A percentile compares a stretch with the other conserved stretches of the same genome.
phyloP scores from a whole-genome alignment of 2,329 filamentous ascomycete genomes.

The Bimuria novae-zelandiae region DNA sequence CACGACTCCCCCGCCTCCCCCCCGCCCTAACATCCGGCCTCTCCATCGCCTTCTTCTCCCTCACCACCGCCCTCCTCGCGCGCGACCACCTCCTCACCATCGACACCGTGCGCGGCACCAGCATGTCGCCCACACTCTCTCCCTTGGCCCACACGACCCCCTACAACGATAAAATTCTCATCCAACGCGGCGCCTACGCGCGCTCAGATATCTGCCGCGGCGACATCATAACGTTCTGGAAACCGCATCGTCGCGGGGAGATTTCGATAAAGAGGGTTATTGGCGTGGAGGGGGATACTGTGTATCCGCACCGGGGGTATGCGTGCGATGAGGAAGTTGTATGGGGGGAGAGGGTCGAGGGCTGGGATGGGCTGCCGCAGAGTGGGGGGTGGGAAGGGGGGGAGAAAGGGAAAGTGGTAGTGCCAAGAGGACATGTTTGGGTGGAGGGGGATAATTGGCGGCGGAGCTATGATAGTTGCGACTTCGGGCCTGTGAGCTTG shows the following conservation, averaged over 20 bases:
- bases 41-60: constrained; percentile 18
- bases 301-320: constrained; percentile 58
- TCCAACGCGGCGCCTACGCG: constrained; percentile 25
- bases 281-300: constrained; percentile 76
- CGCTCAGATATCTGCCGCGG: constrained; percentile 43
- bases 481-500: constrained; percentile 81
- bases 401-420: constrained; percentile 52
- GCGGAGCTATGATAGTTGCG: constrained; percentile 81
- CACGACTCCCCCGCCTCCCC: background rate
- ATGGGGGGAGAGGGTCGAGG: constrained; percentile 16
- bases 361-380: constrained; percentile 37
- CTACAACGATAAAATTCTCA: constrained; percentile 44
- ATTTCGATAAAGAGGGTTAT: constrained; percentile 82
- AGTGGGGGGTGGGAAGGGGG: constrained; percentile 20
- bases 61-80: constrained; percentile 32
- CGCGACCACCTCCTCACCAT: constrained; percentile 49
- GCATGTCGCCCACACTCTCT: constrained; percentile 54
- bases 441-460: constrained; percentile 85
- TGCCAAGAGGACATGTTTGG: constrained; percentile 90
- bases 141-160: constrained; percentile 48
- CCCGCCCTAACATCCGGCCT: constrained; percentile 15
- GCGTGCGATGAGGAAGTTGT: constrained; percentile 36
- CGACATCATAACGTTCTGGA: constrained; percentile 52
- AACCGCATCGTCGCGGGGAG: constrained; percentile 69
- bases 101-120: constrained; percentile 46